Evolutionary conservation across 805 yeast genomes (phyloP), one percentile per base, ranked within the genome.

Genomic region (Ogataea thermomethanolica): DNA sequence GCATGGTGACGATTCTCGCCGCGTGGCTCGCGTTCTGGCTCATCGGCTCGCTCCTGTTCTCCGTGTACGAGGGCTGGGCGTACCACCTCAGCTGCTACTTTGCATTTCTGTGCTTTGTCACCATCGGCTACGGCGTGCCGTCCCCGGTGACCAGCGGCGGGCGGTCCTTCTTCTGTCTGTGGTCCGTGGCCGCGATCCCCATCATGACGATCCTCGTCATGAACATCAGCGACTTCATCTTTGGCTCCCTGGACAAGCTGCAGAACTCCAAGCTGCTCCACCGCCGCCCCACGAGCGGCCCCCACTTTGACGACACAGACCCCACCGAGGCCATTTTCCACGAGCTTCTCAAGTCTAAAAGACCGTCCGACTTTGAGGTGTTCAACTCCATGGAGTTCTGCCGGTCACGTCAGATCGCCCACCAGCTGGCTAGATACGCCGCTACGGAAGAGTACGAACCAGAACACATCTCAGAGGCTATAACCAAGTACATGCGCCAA

Each of bases 161-260:
- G 1, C 64, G 83, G 29, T 74, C 82, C 1, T 77, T 87, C 49
- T 88, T 88, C 52, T 78, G 85, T 7, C 62, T 78, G 8, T 89
- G 96, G 96, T 83, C 89, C 0, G 57, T 89, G 14, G 66, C 79
- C 6, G 95, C 96, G 0, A 81, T 89, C 15, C 96, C 96, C 1
- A 67, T 87, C 37, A 87, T 88, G 95, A 84, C 95, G 2, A 80
- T 82, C 12, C 68, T 87, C 41, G 77, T 87, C 28, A 80, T 90
- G 1, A 79, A 77, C 37, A 65, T 82, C 33, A 86, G 91, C 46
- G 95, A 85, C 55, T 66, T 75, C 12, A 50, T 79, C 7, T 66
- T 73, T 55, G 43, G 55, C 3, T 48, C 56, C 8, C 43, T 62
- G 15, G 53, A 26, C n/a, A 15, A 25, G 10, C n/a, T 37, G 10